These are phyloP conservation scores for Fusarium sp. DNA, from an alignment of 2,329 filamentous ascomycete genomes.

Conservation along the genomic window DNA sequence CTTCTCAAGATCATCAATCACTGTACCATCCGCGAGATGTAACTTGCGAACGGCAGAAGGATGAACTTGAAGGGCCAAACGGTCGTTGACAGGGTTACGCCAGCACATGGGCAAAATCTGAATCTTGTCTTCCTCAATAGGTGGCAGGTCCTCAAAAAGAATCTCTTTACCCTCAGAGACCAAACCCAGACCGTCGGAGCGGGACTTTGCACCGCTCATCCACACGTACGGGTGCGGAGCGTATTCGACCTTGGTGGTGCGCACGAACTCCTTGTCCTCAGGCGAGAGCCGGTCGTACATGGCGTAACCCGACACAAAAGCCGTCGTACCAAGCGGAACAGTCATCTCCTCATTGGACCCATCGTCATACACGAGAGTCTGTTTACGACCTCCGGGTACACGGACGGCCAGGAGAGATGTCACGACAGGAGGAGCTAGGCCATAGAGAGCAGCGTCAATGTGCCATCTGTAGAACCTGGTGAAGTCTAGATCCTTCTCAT, in stretches of 20 bases:
- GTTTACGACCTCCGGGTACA: constrained; percentile 74
- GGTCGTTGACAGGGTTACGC: constrained; percentile 79
- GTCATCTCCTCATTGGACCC: constrained; percentile 73
- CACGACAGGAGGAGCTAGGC: constrained; percentile 78
- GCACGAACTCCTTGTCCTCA: constrained; percentile 75
- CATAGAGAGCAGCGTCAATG: constrained; percentile 83
- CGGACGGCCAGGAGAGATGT: constrained; percentile 81
- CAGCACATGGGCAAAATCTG: constrained; percentile 82
- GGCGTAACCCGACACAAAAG: constrained; percentile 77
- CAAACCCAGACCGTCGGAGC: constrained; percentile 78
- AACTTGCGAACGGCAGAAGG: constrained; percentile 78
- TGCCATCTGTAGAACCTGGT: constrained; percentile 82
- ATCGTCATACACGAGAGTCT: constrained; percentile 81
- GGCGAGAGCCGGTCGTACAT: constrained; percentile 77
- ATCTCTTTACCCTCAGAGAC: constrained; percentile 76
- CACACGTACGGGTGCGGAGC: constrained; percentile 85
- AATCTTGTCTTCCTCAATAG: constrained; percentile 74
- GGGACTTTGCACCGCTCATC: constrained; percentile 78
- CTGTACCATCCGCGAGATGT: constrained; percentile 73
- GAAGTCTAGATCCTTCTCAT: constrained; percentile 62
- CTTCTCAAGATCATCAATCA: constrained; percentile 75
- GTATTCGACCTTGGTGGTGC: constrained; percentile 78
- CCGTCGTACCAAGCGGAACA: constrained; percentile 81
- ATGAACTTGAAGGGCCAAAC: constrained; percentile 79
- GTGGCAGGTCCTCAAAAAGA: constrained; percentile 69